These are phyloP conservation scores for Scleroderma bovista DNA, from an alignment of 768 basidiomycete species.

Conservation along the genomic window DNA sequence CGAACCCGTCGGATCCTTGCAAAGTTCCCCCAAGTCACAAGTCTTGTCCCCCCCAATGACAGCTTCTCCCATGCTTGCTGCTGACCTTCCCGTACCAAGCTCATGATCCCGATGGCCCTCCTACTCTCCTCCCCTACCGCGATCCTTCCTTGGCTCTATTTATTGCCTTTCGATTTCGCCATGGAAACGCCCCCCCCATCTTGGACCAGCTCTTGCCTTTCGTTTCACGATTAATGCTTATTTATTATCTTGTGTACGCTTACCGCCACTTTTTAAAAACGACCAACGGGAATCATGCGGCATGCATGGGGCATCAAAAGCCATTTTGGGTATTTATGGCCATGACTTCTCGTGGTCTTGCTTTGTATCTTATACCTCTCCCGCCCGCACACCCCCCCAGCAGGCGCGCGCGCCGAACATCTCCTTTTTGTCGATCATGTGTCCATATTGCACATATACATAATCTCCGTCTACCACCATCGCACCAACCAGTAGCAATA, in stretches of 20 bases:
- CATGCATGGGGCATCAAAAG: slow-evolving; percentile 17
- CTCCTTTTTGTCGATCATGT: slow-evolving; percentile 20
- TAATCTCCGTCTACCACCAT: slow-evolving; percentile 1
- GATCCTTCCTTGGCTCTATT: slow-evolving; percentile 22
- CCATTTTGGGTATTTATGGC: slow-evolving; percentile 11
- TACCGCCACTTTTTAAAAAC: slow-evolving; percentile 13
- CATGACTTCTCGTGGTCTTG: slow-evolving; percentile 12
- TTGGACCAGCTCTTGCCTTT: slow-evolving; percentile 7
- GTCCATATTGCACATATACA: slow-evolving; percentile 26
- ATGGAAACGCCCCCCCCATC: slow-evolving; percentile 1
- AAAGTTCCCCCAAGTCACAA: slow-evolving; percentile 24
- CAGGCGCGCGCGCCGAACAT: slow-evolving; percentile 6
- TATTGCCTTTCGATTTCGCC: slow-evolving; percentile 23
- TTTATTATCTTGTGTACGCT: slow-evolving; percentile 20
- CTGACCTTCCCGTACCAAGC: slow-evolving; percentile 13
- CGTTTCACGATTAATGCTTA: slow-evolving; percentile 24
- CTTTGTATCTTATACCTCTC: slow-evolving; percentile 27
- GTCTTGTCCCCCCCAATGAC: slow-evolving; percentile 22
- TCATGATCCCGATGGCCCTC: slow-evolving; percentile 8
- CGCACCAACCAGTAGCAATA: not conserved
- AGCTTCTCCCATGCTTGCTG: slow-evolving; percentile 15
- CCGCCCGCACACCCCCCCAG: not conserved
- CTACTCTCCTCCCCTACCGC: not conserved
- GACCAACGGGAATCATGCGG: slow-evolving; percentile 13
- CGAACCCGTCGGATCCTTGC: slow-evolving; percentile 20